These are phyloP conservation scores for Turnera subulata DNA, from an alignment of 345 rosid genomes.

Conservation along the genomic window DNA sequence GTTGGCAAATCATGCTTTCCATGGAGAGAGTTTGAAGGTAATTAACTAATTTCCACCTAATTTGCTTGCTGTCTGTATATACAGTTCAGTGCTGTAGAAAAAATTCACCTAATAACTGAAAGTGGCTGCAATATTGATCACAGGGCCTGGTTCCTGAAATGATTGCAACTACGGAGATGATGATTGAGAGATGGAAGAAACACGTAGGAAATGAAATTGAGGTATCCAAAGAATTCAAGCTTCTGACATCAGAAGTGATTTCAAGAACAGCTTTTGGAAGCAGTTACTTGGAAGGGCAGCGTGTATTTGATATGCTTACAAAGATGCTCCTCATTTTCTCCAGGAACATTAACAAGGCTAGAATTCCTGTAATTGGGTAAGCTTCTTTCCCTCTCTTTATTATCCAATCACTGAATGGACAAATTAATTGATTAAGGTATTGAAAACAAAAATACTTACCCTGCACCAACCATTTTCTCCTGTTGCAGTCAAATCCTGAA, in stretches of 20 bases:
- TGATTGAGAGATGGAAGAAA: constrained; percentile 34
- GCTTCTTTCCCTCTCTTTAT: neutral
- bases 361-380: constrained; percentile 34
- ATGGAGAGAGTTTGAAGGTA: too few species aligned
- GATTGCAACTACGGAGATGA: constrained; percentile 28
- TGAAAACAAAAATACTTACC: too few species aligned
- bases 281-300: too few species aligned
- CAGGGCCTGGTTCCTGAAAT: constrained; percentile 32
- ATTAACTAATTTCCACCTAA: too few species aligned
- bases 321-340: constrained; percentile 5
- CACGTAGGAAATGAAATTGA: constrained; percentile 33
- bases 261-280: too few species aligned
- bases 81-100: too few species aligned
- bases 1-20: too few species aligned
- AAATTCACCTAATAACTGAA: too few species aligned
- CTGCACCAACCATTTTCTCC: too few species aligned
- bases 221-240: constrained; percentile 29
- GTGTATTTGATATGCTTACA: constrained; percentile 32
- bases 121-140: too few species aligned
- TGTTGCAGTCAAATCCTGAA: constrained; percentile 28
- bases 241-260: constrained; percentile 43
- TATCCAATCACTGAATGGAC: neutral
- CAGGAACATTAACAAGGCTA: constrained; percentile 15
- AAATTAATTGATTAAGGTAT: neutral
- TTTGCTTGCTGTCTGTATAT: too few species aligned